Base-by-base conservation (phyloP, 495 filamentous ascomycete species). In the Neurospora sp. region DNA sequence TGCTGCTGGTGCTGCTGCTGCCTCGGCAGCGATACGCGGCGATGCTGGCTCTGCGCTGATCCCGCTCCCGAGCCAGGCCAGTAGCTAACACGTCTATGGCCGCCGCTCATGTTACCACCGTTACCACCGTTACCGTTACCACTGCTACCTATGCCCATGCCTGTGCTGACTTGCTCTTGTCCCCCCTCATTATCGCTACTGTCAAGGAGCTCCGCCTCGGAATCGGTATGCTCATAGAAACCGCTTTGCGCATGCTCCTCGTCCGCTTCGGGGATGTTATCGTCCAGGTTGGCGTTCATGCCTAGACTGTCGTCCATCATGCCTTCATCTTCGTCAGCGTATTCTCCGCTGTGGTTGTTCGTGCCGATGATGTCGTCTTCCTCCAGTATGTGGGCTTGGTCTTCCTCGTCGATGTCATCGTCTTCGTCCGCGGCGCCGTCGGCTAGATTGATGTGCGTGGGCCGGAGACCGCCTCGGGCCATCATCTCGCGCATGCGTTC, bases 151-250 rank as follows among this genome's bases (percentile, higher is more conserved):
- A 42, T 16, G 70, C 8, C 22, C 20, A 70, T 8, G 73, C 74
- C 42, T 74, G 77, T 9, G 77, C 40, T 53, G 80, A 82, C 76
- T 76, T 80, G 72, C 77, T 75, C 71, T 75, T 75, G 59, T 35
- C 59, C 74, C 8, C 75, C 74, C 2, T 80, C 77, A 16, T 83
- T 78, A 37, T 85, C 85, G 27, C 53, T 65, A 39, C 81, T 82
- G 75, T 78, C 85, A 53, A 76, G 82, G 27, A 92, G 80, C 71
- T 90, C 89, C n/a, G 86, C 87, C 74, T 95, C 93, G 8, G 92
- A 93, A 81, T 97, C 93, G 27, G 93, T 97, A 76, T 97, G 93
- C 81, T 92, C 88, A 76, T 92, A 92, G 73, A 87, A 86, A 6
- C 86, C 88, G 65, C 80, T 61, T 65, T 35, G 53, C 22, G 27